phyloP scores from a whole-genome alignment of 108 stramenopile genomes.

The Nitzschia sp. region DNA sequence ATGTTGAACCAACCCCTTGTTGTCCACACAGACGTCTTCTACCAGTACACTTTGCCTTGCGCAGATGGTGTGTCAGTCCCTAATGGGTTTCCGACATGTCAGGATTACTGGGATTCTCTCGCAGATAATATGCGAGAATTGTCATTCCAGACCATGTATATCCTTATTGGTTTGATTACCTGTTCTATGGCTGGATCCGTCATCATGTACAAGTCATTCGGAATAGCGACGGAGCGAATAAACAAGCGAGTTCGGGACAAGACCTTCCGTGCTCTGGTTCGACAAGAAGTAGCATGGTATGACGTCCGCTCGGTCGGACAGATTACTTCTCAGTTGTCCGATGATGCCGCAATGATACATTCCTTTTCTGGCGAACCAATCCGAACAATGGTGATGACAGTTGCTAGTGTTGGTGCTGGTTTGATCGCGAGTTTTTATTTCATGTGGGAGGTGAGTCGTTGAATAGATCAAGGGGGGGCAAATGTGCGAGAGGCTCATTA shows the following conservation, averaged over 20 bases:
- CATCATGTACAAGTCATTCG: conserved; percentile 48
- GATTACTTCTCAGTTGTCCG: conserved; percentile 62
- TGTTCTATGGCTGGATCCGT: conserved; percentile 40
- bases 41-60: background rate
- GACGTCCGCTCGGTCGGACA: conserved; percentile 46
- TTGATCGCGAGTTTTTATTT: conserved; percentile 52
- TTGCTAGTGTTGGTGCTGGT: conserved; percentile 54
- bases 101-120: conserved; percentile 29
- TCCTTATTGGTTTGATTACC: conserved; percentile 27
- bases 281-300: conserved; percentile 51
- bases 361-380: conserved; percentile 64
- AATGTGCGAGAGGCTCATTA: background rate
- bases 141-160: conserved; percentile 26
- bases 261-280: conserved; percentile 42
- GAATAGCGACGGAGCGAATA: conserved; percentile 52
- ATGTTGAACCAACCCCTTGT: too few species aligned
- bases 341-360: conserved; percentile 64
- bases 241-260: conserved; percentile 59
- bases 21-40: conserved; percentile 15
- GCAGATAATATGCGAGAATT: conserved; percentile 33
- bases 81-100: conserved; percentile 19
- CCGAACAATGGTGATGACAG: conserved; percentile 41
- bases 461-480: background rate
- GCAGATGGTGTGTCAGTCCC: background rate
- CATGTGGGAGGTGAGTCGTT: conserved; percentile 49